phyloP scores from a whole-genome alignment of 164 flowering plant species.

The Vitis rupestris region DNA sequence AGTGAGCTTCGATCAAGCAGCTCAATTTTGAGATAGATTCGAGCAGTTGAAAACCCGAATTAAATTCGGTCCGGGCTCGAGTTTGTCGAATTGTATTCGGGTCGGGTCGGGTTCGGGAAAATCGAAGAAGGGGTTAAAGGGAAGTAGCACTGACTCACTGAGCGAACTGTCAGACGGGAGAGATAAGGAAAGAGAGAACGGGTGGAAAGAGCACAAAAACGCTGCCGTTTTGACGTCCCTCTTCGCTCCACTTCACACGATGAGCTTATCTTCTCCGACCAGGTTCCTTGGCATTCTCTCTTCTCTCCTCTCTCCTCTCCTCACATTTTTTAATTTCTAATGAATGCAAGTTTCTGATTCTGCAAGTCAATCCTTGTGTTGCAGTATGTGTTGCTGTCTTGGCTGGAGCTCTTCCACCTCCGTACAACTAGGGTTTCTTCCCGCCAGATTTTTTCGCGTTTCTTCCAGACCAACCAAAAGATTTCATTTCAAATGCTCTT shows the following conservation, averaged over 20 bases:
- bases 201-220: background rate
- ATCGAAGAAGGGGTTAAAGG: too few species aligned
- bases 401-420: conserved; percentile 45
- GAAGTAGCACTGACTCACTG: too few species aligned
- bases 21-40: too few species aligned
- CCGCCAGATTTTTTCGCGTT: background rate
- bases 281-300: conserved; percentile 9
- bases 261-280: conserved; percentile 23
- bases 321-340: too few species aligned
- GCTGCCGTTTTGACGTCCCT: background rate
- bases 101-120: too few species aligned
- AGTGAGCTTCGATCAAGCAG: too few species aligned
- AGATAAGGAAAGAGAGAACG: background rate
- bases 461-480: conserved; percentile 7
- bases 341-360: background rate
- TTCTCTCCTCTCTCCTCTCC: too few species aligned
- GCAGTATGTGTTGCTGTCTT: conserved; percentile 34
- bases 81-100: too few species aligned
- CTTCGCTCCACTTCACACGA: background rate
- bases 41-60: too few species aligned
- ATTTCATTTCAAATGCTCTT: conserved; percentile 20
- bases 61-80: too few species aligned
- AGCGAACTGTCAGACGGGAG: background rate
- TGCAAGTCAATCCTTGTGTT: background rate
- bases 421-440: conserved; percentile 19